Percentiles rank a stretch among this genome's conserved stretches.
Evolutionary conservation across 2,329 filamentous ascomycete genomes (phyloP).

Genomic region (Tricladium varicosporioides): DNA sequence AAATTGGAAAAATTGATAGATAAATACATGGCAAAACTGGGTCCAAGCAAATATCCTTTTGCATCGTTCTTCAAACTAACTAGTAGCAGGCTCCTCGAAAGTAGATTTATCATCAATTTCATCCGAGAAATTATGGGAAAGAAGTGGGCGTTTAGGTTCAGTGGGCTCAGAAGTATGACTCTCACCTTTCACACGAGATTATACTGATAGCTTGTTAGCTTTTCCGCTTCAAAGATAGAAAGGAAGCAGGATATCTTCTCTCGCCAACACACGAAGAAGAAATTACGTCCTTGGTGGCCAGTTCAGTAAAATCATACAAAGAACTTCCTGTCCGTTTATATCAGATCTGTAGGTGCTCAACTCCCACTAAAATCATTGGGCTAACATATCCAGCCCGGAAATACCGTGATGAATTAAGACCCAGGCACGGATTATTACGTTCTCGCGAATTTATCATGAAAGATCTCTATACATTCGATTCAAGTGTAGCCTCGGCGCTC

Average conservation of each 20-base stretch:
- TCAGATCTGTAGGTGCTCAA: slow-evolving; percentile 67
- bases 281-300: slow-evolving; percentile 78
- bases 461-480: slow-evolving; percentile 94
- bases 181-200: neutral
- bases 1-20: slow-evolving; percentile 87
- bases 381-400: slow-evolving; percentile 63
- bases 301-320: slow-evolving; percentile 76
- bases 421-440: slow-evolving; percentile 82
- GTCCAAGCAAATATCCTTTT: slow-evolving; percentile 41
- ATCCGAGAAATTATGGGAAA: slow-evolving; percentile 78
- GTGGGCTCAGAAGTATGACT: slow-evolving; percentile 66
- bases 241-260: slow-evolving; percentile 70
- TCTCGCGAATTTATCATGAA: slow-evolving; percentile 97
- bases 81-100: slow-evolving; percentile 66
- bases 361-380: too few species aligned
- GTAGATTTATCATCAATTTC: slow-evolving; percentile 82
- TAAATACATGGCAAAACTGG: slow-evolving; percentile 78
- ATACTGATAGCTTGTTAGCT: slow-evolving; percentile 51
- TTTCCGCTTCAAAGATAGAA: slow-evolving; percentile 78
- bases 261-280: slow-evolving; percentile 97
- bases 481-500: slow-evolving; percentile 64
- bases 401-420: slow-evolving; percentile 88
- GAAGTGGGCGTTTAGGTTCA: slow-evolving; percentile 75
- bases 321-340: slow-evolving; percentile 84
- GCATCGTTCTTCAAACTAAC: neutral